Conservation (phyloP, 192 early-diverging fungal genomes). For the Umbelopsis vinacea region DNA sequence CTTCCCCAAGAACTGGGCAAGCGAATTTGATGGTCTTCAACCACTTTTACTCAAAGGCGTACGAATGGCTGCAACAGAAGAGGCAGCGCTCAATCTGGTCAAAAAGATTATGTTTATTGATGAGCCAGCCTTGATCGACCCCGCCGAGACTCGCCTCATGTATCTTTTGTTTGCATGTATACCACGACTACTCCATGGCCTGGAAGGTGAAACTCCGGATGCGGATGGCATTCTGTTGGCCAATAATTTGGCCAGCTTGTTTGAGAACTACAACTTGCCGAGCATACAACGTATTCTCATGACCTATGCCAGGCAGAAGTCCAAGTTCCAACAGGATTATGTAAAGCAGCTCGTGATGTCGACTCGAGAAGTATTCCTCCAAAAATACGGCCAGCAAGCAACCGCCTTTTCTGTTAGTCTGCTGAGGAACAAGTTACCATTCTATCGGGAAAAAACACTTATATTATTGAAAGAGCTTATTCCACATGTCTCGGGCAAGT, state of each 20-base stretch:
- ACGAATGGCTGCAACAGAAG: conserved; percentile 57
- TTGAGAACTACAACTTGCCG: conserved; percentile 51
- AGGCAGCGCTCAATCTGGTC: conserved; percentile 60
- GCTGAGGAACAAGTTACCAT: conserved; percentile 61
- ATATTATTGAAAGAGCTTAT: conserved; percentile 70
- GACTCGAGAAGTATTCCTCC: conserved; percentile 68
- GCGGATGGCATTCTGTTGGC: conserved; percentile 58
- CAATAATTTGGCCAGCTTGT: conserved; percentile 48
- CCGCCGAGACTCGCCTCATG: conserved; percentile 55
- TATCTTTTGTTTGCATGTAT: conserved; percentile 71
- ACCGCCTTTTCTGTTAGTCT: conserved; percentile 66
- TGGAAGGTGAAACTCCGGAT: conserved; percentile 59
- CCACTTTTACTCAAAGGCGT: conserved; percentile 76
- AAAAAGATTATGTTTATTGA: conserved; percentile 59
- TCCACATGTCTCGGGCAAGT: conserved; percentile 52
- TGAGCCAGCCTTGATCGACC: conserved; percentile 67
- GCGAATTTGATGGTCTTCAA: conserved; percentile 76
- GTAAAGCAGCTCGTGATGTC: conserved; percentile 65
- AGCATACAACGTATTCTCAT: conserved; percentile 59
- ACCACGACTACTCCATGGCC: conserved; percentile 67
- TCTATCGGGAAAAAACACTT: conserved; percentile 67
- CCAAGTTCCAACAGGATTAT: conserved; percentile 76
- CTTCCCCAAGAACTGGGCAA: conserved; percentile 77
- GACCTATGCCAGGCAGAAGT: conserved; percentile 66
- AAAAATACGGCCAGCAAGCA: conserved; percentile 57